Percentiles rank a stretch among this genome's conserved stretches.
Evolutionary conservation across 805 yeast species (phyloP).

Genomic region (Schwanniomyces sp.): DNA sequence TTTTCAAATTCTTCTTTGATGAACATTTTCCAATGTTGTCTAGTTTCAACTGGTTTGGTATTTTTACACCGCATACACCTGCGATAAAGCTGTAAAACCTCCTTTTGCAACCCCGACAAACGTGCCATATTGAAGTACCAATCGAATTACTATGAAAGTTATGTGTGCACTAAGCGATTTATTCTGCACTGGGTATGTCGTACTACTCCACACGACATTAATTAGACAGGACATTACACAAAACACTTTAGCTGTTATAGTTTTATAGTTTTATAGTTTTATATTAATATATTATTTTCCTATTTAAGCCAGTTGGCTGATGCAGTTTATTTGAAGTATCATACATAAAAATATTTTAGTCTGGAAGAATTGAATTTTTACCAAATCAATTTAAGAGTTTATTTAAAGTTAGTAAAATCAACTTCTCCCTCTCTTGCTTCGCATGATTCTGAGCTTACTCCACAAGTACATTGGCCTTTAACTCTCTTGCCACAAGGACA

Average conservation of each 20-base stretch:
- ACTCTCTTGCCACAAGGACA: conserved; percentile 62
- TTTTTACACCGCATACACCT: conserved; percentile 45
- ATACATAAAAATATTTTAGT: not conserved
- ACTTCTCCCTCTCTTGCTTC: conserved; percentile 56
- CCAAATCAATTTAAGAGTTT: not conserved
- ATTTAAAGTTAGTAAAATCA: conserved; percentile 51
- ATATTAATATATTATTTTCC: not conserved
- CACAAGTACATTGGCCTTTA: conserved; percentile 57
- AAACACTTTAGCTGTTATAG: too few species aligned
- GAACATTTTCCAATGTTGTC: conserved; percentile 42
- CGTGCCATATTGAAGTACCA: conserved; percentile 25
- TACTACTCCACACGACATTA: not conserved
- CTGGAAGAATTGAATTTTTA: not conserved
- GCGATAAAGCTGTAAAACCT: conserved; percentile 52
- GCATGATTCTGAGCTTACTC: conserved; percentile 35
- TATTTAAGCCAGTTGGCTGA: not conserved
- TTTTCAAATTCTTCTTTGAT: conserved; percentile 64
- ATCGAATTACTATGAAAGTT: not conserved
- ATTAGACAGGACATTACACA: not conserved
- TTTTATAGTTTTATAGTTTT: too few species aligned
- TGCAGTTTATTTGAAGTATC: not conserved
- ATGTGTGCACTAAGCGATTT: not conserved
- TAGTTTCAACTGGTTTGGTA: conserved; percentile 49
- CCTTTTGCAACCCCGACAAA: conserved; percentile 44
- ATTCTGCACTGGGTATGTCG: not conserved